Conservation (phyloP, 148 eudicot species). For the Arbutus unedo region DNA sequence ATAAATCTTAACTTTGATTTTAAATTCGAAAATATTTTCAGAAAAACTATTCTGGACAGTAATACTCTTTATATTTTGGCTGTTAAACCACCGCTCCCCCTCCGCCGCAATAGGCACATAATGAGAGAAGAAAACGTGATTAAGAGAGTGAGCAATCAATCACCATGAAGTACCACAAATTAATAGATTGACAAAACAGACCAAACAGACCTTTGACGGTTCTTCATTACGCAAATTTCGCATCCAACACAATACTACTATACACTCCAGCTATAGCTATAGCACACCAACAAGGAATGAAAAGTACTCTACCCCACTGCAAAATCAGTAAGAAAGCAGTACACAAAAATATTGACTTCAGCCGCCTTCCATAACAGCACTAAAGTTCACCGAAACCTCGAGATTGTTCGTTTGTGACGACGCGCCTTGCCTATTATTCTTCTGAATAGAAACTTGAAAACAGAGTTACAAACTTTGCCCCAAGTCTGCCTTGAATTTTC, state of each 20-base stretch:
- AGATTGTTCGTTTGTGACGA: neutral
- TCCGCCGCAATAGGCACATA: neutral
- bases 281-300: slow-evolving; percentile 6
- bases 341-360: slow-evolving; percentile 3
- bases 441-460: neutral
- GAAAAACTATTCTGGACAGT: no score
- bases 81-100: neutral
- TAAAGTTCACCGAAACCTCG: neutral
- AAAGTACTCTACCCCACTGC: neutral
- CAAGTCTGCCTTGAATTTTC: neutral
- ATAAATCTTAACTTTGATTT: no score
- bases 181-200: neutral
- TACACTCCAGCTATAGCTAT: slow-evolving; percentile 7
- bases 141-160: neutral
- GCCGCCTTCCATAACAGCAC: slow-evolving; percentile 5
- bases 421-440: neutral
- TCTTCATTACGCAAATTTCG: slow-evolving; percentile 10
- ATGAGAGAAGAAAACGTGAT: neutral
- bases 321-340: slow-evolving; percentile 14
- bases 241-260: slow-evolving; percentile 5
- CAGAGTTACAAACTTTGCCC: neutral
- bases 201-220: neutral
- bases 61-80: no score
- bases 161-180: neutral
- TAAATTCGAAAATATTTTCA: no score